A percentile compares a stretch with the other conserved stretches of the same genome.
phyloP scores from a whole-genome alignment of 345 rosid genomes.

The Brassica juncea region DNA sequence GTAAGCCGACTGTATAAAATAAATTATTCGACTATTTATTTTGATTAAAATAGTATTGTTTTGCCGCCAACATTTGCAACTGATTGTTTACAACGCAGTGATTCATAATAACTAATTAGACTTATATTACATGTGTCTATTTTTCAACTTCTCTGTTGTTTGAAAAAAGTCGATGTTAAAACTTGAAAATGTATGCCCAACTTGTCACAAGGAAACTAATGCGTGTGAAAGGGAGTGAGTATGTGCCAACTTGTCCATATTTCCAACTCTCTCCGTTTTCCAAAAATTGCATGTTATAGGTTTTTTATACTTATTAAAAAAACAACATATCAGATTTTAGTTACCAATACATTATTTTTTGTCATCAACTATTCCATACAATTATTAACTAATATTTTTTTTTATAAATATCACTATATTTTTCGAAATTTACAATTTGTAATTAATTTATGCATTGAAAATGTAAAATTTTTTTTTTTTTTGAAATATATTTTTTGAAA shows the following conservation, averaged over 20 bases:
- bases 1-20: not conserved
- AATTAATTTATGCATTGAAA: too few species aligned
- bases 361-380: too few species aligned
- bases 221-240: not conserved
- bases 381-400: too few species aligned
- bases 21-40: not conserved
- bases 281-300: too few species aligned
- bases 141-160: not conserved
- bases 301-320: too few species aligned
- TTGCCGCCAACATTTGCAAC: not conserved
- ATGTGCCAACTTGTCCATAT: constrained; percentile 10
- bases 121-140: not conserved
- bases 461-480: too few species aligned
- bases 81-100: not conserved
- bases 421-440: too few species aligned
- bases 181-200: constrained; percentile 25
- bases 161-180: not conserved
- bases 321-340: too few species aligned
- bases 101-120: not conserved
- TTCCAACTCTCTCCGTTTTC: not conserved
- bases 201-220: not conserved
- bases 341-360: too few species aligned
- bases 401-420: too few species aligned
- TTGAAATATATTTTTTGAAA: too few species aligned
- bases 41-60: not conserved